phyloP scores from a whole-genome alignment of 1,284 basidiomycete species.

The Ceratobasidium sp. region DNA sequence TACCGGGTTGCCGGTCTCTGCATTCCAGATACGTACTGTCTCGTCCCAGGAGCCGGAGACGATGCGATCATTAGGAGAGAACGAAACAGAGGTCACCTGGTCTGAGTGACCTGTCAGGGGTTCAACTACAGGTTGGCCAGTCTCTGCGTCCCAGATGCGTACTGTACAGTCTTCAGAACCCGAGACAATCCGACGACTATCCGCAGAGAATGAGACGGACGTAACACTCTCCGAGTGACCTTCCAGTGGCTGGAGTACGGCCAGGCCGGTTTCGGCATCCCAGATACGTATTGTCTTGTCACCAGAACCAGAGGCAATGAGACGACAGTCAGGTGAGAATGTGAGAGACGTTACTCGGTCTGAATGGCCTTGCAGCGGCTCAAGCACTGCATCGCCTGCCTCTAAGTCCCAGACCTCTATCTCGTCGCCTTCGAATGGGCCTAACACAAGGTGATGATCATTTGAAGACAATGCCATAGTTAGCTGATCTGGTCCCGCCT shows the following conservation, averaged over 20 bases:
- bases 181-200: conserved; percentile 20
- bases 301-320: conserved; percentile 3
- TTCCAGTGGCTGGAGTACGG: background rate
- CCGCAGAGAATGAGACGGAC: conserved; percentile 36
- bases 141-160: conserved; percentile 25
- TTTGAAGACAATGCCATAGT: conserved; percentile 35
- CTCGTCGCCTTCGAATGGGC: background rate
- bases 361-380: conserved; percentile 13
- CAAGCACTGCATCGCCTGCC: background rate
- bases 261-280: background rate
- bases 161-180: conserved; percentile 12
- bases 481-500: background rate
- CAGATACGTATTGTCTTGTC: conserved; percentile 29
- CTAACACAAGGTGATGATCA: conserved; percentile 1
- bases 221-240: background rate
- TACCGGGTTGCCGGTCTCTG: conserved; percentile 2
- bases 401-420: conserved; percentile 42
- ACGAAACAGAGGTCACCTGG: background rate
- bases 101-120: conserved; percentile 1
- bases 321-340: conserved; percentile 30
- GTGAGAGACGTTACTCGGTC: background rate
- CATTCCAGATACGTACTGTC: conserved; percentile 13
- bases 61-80: conserved; percentile 8
- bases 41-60: background rate
- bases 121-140: background rate